Evolutionary conservation across 257 asterid species (phyloP).

Genomic region (Leptodermis oblonga): DNA sequence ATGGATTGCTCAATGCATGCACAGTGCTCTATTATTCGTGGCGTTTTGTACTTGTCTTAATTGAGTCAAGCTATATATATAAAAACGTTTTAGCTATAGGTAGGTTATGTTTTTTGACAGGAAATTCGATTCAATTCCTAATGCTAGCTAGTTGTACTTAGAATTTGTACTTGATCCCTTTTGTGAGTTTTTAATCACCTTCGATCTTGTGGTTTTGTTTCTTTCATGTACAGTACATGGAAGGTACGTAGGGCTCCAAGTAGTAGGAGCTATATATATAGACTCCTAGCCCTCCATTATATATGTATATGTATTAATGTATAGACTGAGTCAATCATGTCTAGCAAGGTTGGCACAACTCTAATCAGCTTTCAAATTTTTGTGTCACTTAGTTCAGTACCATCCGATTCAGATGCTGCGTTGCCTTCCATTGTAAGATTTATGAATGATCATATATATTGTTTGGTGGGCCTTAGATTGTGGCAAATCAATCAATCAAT

Average conservation of each 20-base stretch:
- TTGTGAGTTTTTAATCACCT: not conserved
- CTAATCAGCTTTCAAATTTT: not conserved
- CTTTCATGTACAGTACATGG: not conserved
- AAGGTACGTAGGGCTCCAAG: not conserved
- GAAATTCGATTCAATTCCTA: no score
- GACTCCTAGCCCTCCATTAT: no score
- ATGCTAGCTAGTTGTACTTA: not conserved
- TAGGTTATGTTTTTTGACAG: no score
- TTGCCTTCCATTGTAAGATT: slow-evolving; percentile 2
- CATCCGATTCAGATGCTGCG: not conserved
- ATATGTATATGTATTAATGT: no score
- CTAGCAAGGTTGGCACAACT: not conserved
- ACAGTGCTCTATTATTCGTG: no score
- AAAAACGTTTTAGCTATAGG: no score
- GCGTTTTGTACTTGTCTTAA: no score
- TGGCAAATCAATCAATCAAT: slow-evolving; percentile 3
- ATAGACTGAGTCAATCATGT: no score
- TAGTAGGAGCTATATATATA: no score
- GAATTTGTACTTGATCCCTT: not conserved
- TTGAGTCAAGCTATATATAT: no score
- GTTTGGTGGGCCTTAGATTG: slow-evolving; percentile 7
- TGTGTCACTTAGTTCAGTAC: not conserved
- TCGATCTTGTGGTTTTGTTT: not conserved
- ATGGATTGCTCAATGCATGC: not conserved
- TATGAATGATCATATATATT: no score